Base-by-base conservation (phyloP, 345 rosid genomes). In the Aquilaria yunnanensis region DNA sequence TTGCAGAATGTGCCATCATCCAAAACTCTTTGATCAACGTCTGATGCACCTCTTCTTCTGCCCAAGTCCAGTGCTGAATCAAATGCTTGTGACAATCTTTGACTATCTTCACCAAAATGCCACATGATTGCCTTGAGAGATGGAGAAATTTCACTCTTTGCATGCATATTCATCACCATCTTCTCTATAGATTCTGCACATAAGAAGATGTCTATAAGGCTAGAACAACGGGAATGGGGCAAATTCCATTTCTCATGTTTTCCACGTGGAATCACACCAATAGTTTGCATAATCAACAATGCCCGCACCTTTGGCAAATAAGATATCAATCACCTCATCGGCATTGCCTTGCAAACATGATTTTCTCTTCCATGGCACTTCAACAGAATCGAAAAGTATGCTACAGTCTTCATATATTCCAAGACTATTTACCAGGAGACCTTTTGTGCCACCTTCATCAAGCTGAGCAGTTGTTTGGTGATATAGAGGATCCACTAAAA, bases 401-500 rank as follows among this genome's bases (percentile, higher is more conserved):
- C 65, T 69, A 54, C 80, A 76, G n/a, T 68, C 71, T 50, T 72
- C 76, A 58, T 68, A 72, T 11, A 72, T 68, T 61, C 76, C 80
- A 61, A 76, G 76, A 51, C 72, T 72, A 61, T 72, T 76, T 63
- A 76, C 51, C 32, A 76, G 52, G 32, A 76, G 80, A 59, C 76
- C 80, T 63, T 72, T 72, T 33, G 69, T 74, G 54, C 80, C 80
- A 57, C 80, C 77, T 69, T 76, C 80, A 58, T 76, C 80, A 62
- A 76, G 72, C 55, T 72, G 77, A 61, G 80, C 80, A 65, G 80
- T 68, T 50, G 80, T 76, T 54, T 76, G 80, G 30, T 68, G 80
- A 63, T 76, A 76, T 41, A 76, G 47, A 14, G 80, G 80, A 62
- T 76, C 80, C 67, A 76, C 80, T 10, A 76, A 65, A 62, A 76